These are phyloP conservation scores for Volutella citrinella DNA, from an alignment of 2,329 filamentous ascomycete genomes.

Conservation along the genomic window DNA sequence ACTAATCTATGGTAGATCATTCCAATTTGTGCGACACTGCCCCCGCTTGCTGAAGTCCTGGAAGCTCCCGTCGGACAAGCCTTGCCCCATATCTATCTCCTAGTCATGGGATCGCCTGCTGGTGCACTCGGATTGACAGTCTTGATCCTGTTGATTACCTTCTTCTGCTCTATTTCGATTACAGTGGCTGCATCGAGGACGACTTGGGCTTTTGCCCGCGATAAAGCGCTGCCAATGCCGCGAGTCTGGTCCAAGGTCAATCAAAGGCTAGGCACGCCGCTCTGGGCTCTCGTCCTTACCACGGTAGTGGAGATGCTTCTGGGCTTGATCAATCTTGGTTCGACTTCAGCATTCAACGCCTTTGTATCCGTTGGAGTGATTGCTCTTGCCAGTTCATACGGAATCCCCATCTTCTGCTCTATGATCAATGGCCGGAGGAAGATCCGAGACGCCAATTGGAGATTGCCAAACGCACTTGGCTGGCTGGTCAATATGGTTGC, in stretches of 20 bases:
- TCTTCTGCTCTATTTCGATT: constrained; percentile 71
- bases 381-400: constrained; percentile 70
- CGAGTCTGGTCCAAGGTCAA: constrained; percentile 62
- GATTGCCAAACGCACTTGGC: constrained; percentile 61
- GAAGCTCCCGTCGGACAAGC: constrained; percentile 71
- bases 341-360: constrained; percentile 69
- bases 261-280: constrained; percentile 62
- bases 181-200: constrained; percentile 69
- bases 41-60: constrained; percentile 60
- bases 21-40: constrained; percentile 71
- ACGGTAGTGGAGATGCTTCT: constrained; percentile 66
- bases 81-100: constrained; percentile 70
- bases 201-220: constrained; percentile 71
- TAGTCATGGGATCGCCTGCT: constrained; percentile 64
- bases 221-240: constrained; percentile 68
- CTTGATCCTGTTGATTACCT: constrained; percentile 68
- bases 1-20: too few species aligned
- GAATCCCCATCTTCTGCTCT: constrained; percentile 68
- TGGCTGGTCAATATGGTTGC: constrained; percentile 64
- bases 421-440: constrained; percentile 62
- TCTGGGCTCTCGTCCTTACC: constrained; percentile 65
- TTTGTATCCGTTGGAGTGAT: constrained; percentile 78
- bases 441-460: constrained; percentile 61
- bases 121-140: constrained; percentile 73
- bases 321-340: constrained; percentile 77